Evolutionary conservation across 2,329 filamentous ascomycete species (phyloP), one percentile per base, ranked within the genome.

Genomic region (Hymenoscyphus fructigenus): DNA sequence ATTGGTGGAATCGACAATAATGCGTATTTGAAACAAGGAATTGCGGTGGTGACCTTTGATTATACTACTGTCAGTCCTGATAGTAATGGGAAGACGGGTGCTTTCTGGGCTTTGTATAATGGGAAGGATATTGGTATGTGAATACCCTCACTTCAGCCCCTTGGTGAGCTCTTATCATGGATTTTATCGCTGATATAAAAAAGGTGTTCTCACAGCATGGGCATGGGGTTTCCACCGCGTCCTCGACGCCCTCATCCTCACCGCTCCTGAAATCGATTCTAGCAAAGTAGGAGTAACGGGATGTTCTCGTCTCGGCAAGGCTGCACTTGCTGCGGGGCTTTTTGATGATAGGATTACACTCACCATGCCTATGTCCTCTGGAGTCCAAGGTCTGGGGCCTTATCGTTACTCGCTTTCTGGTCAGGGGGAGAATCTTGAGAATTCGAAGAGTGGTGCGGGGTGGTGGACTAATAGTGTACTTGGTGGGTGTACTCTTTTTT

Each of bases 1-100:
- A 83, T 83, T 63, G 82, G 81, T 17, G 81, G 81, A 23, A 83
- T 83, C 73, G 76, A 79, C 67, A 80, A 79, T 69, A 78, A 79
- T 71, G 78, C 78, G 10, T 83, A 83, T 67, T 72, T 81, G 6
- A 75, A 76, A 26, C 79, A 79, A 0, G 81, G 81, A 4, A 82
- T 83, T 67, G 81, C 81, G 2, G 78, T 83, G 17, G 81, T 81
- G 3, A 80, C 79, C 15, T 82, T 83, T 68, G 79, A 83, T 68
- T 84, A 83, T 69, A 77, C 76, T 5, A 76, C 72, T 34, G 81
- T 84, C 0, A 79, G 81, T 1, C 77, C 81, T 14, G 81, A 84
- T 66, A 83, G 81, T 68, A 83, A 81, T 68, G 74, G 76, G 47
- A 82, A 82, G 75, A 79, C 77, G 7, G 82, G 81, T 0, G 80